Conservation (phyloP, 805 yeast genomes). For the Ogataea nonfermentans region DNA sequence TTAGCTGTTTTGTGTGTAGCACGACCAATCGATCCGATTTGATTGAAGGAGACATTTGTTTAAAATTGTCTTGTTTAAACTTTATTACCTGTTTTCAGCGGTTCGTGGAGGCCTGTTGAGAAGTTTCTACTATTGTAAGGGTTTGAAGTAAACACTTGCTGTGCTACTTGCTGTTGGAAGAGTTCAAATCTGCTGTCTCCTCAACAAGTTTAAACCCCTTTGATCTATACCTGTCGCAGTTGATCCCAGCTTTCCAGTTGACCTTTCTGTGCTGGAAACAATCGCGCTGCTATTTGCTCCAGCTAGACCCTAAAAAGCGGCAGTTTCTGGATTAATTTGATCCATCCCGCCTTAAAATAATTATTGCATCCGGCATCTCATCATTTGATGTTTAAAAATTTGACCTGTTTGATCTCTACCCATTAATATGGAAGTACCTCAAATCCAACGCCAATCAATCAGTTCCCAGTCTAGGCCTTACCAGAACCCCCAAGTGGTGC, state of each 20-base stretch:
- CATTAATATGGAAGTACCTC: conserved; percentile 14
- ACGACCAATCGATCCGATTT: not conserved
- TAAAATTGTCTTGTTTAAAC: conserved; percentile 5
- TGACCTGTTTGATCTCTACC: not conserved
- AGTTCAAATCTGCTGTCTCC: not conserved
- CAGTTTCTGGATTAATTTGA: not conserved
- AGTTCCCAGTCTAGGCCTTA: conserved; percentile 1
- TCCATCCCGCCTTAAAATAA: conserved; percentile 2
- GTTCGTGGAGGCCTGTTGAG: conserved; percentile 1
- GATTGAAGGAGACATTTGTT: conserved; percentile 6
- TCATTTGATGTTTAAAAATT: not conserved
- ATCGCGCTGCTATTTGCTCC: not conserved
- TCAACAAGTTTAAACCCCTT: not conserved
- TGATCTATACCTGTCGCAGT: not conserved
- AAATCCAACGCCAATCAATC: conserved; percentile 13
- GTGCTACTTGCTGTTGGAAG: not conserved
- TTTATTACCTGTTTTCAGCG: conserved; percentile 5
- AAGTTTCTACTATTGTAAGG: not conserved
- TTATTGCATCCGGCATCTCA: conserved; percentile 1
- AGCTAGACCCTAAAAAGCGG: not conserved
- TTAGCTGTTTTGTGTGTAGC: not conserved
- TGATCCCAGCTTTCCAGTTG: not conserved
- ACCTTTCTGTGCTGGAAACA: not conserved
- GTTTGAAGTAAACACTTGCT: not conserved
- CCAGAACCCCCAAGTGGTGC: not conserved